Evolutionary conservation across 2,329 filamentous ascomycete genomes (phyloP).

Genomic region (Blastomyces percursus): DNA sequence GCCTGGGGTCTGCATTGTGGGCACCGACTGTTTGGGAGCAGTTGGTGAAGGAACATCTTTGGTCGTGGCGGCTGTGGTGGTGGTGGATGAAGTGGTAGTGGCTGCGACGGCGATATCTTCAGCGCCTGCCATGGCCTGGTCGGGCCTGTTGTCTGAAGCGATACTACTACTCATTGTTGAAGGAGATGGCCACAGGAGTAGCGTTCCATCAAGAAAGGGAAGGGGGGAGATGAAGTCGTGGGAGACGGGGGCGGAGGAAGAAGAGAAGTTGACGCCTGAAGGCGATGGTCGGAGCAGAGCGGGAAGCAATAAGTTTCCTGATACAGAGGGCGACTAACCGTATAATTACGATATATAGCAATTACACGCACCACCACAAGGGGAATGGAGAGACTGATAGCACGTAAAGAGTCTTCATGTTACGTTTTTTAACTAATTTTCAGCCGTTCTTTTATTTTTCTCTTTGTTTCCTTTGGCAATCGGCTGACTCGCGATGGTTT

Average conservation of each 20-base stretch:
- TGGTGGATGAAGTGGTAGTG: not conserved
- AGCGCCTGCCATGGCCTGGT: slow-evolving; percentile 4
- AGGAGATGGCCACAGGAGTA: not conserved
- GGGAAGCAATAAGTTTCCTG: not conserved
- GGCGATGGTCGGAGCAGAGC: not conserved
- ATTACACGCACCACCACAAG: not conserved
- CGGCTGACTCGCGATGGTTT: not conserved
- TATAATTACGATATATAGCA: not conserved
- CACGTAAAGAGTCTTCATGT: not conserved
- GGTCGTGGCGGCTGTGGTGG: slow-evolving; percentile 22
- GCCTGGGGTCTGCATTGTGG: slow-evolving; percentile 23
- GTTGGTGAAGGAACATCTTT: slow-evolving; percentile 22
- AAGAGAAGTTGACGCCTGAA: not conserved
- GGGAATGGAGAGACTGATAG: not conserved
- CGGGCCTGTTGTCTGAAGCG: slow-evolving; percentile 4
- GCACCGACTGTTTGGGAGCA: slow-evolving; percentile 3
- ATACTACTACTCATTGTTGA: slow-evolving; percentile 10
- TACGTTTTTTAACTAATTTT: not conserved
- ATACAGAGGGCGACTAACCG: not conserved
- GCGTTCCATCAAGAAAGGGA: not conserved
- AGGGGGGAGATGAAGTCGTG: slow-evolving; percentile 6
- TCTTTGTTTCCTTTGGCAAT: not conserved
- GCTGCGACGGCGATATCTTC: slow-evolving; percentile 14
- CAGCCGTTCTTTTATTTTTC: not conserved
- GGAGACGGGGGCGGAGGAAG: not conserved